These are phyloP conservation scores for Blepharisma stoltei DNA, from an alignment of 73 alveolate genomes.

Conservation along the genomic window DNA sequence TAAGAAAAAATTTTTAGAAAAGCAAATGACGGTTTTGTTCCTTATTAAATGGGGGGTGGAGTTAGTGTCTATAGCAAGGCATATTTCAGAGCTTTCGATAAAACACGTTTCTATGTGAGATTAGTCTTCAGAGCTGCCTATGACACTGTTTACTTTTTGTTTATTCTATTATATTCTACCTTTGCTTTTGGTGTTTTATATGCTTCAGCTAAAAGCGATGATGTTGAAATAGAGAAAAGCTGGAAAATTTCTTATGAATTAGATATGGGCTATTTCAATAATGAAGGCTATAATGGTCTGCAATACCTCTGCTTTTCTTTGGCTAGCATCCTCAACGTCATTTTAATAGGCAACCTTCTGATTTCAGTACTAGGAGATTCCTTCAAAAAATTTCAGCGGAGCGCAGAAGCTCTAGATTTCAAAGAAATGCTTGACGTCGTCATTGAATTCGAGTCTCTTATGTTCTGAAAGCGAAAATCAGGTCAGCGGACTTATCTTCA, in stretches of 20 bases:
- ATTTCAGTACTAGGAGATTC: conserved; percentile 8
- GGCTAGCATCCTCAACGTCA: background rate
- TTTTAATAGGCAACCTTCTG: background rate
- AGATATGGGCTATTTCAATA: background rate
- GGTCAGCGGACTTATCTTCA: background rate
- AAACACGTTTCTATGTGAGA: background rate
- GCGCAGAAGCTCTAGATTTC: conserved; percentile 1
- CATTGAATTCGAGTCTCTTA: background rate
- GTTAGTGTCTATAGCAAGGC: too few relatives aligned
- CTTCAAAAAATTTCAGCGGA: background rate
- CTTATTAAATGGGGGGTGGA: too few relatives aligned
- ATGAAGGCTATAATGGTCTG: background rate
- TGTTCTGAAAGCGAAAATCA: background rate
- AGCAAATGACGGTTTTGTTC: too few relatives aligned
- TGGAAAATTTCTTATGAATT: conserved; percentile 15
- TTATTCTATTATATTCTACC: background rate
- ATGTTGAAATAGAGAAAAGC: background rate
- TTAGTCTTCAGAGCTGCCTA: background rate
- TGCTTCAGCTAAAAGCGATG: background rate
- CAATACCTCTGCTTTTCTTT: background rate
- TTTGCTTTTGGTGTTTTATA: conserved; percentile 12
- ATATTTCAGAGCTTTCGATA: conserved; percentile 22
- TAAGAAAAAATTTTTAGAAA: too few relatives aligned
- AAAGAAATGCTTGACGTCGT: conserved; percentile 10
- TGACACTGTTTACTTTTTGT: background rate